Percentiles rank a stretch among this genome's conserved stretches.
phyloP scores from a whole-genome alignment of 2,329 filamentous ascomycete species.

The Penicillium sp. region DNA sequence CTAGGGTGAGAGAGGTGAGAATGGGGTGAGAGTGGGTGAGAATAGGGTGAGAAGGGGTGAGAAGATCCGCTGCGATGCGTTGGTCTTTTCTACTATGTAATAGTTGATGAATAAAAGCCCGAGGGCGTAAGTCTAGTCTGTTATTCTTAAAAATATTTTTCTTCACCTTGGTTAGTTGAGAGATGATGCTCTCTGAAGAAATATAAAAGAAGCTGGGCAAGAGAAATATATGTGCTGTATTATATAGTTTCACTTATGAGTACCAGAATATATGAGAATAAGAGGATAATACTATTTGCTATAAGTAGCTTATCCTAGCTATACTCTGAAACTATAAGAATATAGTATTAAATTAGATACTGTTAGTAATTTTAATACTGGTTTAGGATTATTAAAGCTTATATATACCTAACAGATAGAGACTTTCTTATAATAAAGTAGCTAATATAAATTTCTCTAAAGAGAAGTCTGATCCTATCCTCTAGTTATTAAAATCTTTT shows the following conservation, averaged over 20 bases:
- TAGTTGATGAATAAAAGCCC: not conserved
- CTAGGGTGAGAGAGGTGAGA: conserved; percentile 10
- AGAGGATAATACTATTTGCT: conserved; percentile 9
- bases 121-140: not conserved
- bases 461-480: conserved; percentile 11
- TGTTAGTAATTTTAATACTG: not conserved
- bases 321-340: conserved; percentile 3
- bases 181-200: conserved; percentile 1
- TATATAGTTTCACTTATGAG: conserved; percentile 13
- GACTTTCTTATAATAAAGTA: conserved; percentile 10
- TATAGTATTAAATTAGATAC: conserved; percentile 2
- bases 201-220: conserved; percentile 11
- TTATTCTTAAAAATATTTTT: not conserved
- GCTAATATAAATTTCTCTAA: conserved; percentile 6
- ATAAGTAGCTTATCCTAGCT: conserved; percentile 4
- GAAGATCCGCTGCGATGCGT: not conserved
- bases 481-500: conserved; percentile 18
- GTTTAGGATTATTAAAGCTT: not conserved
- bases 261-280: conserved; percentile 13
- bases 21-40: conserved; percentile 11
- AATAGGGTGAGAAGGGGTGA: conserved; percentile 8
- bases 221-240: conserved; percentile 12
- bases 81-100: not conserved
- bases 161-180: not conserved
- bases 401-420: conserved; percentile 7